Conservation (phyloP, 345 rosid species). For the Syzygium jambos region DNA sequence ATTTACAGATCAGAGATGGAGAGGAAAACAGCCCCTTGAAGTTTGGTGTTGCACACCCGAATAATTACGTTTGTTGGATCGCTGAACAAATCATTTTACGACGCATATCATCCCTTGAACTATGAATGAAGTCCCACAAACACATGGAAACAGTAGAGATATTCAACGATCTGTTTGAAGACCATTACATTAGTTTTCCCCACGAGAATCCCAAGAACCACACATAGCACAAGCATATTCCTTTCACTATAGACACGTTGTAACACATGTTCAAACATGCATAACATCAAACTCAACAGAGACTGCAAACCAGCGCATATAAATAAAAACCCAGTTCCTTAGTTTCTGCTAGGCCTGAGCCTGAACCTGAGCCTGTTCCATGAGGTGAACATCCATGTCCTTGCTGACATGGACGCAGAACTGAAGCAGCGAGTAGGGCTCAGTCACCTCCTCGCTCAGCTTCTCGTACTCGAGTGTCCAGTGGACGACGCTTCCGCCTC, state of each 20-base stretch:
- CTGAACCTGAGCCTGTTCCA: background rate
- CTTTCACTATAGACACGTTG: no score
- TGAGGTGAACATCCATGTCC: constrained; percentile 21
- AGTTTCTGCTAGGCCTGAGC: background rate
- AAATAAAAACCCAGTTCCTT: background rate
- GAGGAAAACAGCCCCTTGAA: background rate
- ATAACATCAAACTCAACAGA: background rate
- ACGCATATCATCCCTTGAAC: background rate
- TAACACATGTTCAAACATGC: no score
- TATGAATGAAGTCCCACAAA: background rate
- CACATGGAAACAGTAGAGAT: background rate
- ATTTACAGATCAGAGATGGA: background rate
- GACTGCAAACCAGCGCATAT: background rate
- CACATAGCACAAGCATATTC: background rate
- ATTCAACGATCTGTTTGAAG: background rate
- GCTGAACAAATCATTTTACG: background rate
- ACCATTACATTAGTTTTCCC: background rate
- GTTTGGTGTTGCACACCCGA: background rate
- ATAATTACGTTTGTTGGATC: background rate
- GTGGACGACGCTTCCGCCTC: constrained; percentile 14
- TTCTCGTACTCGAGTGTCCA: constrained; percentile 20
- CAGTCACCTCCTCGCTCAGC: constrained; percentile 18
- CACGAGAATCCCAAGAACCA: background rate
- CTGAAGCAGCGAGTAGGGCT: constrained; percentile 21
- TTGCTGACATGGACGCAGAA: constrained; percentile 14